These are phyloP conservation scores for Scorias spongiosa DNA, from an alignment of 2,329 filamentous ascomycete genomes.

Conservation along the genomic window DNA sequence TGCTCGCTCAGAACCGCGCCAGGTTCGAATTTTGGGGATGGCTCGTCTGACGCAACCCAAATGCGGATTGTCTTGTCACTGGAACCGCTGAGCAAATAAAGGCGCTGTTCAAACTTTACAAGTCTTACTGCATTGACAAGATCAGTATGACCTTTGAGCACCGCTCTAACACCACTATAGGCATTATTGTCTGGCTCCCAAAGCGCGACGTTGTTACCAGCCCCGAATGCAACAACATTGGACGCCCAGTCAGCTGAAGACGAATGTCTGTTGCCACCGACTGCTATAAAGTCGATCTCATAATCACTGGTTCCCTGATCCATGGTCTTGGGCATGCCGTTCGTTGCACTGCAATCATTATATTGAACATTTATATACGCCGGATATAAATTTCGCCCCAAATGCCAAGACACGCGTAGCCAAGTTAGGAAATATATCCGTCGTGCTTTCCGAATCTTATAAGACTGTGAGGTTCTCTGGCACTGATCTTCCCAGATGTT, in stretches of 20 bases:
- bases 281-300: slow-evolving; percentile 41
- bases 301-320: slow-evolving; percentile 1
- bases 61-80: slow-evolving; percentile 64
- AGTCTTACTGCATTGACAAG: slow-evolving; percentile 76
- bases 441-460: neutral
- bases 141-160: slow-evolving; percentile 64
- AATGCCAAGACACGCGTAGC: too few relatives aligned
- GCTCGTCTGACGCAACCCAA: slow-evolving; percentile 29
- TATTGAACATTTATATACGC: too few relatives aligned
- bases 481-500: too few relatives aligned
- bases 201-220: slow-evolving; percentile 74
- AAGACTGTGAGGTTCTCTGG: too few relatives aligned
- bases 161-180: slow-evolving; percentile 43
- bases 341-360: neutral
- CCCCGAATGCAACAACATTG: slow-evolving; percentile 72
- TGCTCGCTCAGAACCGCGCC: slow-evolving; percentile 47
- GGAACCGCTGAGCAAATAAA: slow-evolving; percentile 60
- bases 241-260: slow-evolving; percentile 73
- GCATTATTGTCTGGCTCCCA: slow-evolving; percentile 54
- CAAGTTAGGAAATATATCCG: neutral
- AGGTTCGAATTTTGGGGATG: slow-evolving; percentile 23
- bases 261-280: slow-evolving; percentile 81
- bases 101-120: slow-evolving; percentile 38
- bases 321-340: neutral
- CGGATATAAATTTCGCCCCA: too few relatives aligned